phyloP scores from a whole-genome alignment of 2,329 filamentous ascomycete genomes.

The Lachnellula hyalina region DNA sequence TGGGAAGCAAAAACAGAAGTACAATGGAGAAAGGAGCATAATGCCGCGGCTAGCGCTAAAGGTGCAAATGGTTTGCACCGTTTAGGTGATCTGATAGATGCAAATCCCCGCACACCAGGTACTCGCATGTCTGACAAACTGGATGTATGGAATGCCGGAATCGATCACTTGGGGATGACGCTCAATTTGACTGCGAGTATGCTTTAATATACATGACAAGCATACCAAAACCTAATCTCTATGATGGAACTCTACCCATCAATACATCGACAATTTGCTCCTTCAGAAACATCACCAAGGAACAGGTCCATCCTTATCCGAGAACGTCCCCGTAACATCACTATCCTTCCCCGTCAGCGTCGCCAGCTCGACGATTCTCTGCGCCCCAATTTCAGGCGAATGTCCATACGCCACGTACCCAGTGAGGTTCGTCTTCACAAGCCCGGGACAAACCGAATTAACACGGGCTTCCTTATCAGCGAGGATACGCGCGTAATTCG shows the following conservation, averaged over 20 bases:
- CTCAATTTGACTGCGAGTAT: conserved; percentile 5
- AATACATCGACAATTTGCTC: no score
- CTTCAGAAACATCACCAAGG: conserved; percentile 7
- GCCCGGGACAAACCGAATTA: conserved; percentile 25
- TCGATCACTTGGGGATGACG: conserved; percentile 11
- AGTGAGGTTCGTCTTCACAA: conserved; percentile 26
- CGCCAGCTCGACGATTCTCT: conserved; percentile 23
- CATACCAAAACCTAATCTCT: neutral
- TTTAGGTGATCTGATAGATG: conserved; percentile 9
- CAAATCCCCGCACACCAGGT: neutral
- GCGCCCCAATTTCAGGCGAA: conserved; percentile 20
- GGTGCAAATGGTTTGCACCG: neutral
- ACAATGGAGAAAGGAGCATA: conserved; percentile 6
- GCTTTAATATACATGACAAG: neutral
- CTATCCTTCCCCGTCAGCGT: conserved; percentile 21
- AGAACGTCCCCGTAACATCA: conserved; percentile 20
- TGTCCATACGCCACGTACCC: conserved; percentile 3
- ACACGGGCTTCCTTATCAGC: conserved; percentile 19
- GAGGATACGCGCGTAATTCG: conserved; percentile 26
- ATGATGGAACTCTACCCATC: neutral
- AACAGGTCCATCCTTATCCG: conserved; percentile 5
- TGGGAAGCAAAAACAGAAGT: conserved; percentile 11
- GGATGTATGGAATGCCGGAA: conserved; percentile 12
- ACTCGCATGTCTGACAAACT: neutral
- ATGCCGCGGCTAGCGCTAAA: neutral